A percentile compares a stretch with the other conserved stretches of the same genome.
Conservation (phyloP, 2,329 filamentous ascomycete genomes). For the Colletotrichum sp. region DNA sequence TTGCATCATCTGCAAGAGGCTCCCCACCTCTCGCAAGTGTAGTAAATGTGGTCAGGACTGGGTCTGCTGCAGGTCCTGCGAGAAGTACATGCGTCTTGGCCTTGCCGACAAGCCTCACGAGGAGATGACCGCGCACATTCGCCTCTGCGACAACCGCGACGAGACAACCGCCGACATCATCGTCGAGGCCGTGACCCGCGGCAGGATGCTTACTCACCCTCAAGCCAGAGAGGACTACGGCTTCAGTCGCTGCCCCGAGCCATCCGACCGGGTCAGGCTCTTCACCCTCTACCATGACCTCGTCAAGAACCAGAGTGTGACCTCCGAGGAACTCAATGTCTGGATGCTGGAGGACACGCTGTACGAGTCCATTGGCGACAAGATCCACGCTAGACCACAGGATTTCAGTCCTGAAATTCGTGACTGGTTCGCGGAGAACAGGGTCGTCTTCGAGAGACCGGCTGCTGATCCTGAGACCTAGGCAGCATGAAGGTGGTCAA, state of each 20-base stretch:
- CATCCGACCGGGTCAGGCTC: background rate
- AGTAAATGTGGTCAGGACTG: background rate
- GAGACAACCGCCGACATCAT: background rate
- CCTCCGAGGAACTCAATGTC: background rate
- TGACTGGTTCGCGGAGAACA: background rate
- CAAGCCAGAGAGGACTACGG: background rate
- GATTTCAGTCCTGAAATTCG: background rate
- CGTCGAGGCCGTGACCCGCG: background rate
- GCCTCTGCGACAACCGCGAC: background rate
- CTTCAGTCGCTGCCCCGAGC: background rate
- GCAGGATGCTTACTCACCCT: background rate
- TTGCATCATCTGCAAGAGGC: background rate
- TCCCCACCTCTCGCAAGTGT: background rate
- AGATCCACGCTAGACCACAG: background rate
- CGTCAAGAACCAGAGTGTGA: background rate
- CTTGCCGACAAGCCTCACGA: background rate
- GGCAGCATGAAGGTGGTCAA: background rate
- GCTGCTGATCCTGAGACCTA: background rate
- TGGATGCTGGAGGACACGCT: background rate
- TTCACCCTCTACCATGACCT: background rate
- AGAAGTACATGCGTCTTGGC: background rate
- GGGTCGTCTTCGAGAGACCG: background rate
- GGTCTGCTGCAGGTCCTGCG: background rate
- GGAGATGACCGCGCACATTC: background rate
- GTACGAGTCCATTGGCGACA: background rate